Evolutionary conservation across 1,139 yeast species (phyloP).

Genomic region (Geotrichum cucujoidarum): DNA sequence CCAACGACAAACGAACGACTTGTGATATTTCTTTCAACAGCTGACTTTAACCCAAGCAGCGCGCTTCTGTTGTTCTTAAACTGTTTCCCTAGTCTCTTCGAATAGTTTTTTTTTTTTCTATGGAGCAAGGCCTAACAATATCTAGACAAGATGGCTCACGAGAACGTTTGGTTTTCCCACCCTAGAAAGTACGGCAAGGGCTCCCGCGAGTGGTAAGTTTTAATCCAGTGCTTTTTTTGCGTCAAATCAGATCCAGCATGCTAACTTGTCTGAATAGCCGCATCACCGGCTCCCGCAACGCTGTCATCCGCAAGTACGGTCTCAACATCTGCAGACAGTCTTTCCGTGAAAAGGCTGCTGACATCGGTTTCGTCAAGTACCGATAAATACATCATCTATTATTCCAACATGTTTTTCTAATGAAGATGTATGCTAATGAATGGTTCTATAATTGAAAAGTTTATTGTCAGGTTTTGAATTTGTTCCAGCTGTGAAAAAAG

Average conservation of each 20-base stretch:
- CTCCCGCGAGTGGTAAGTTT: slow-evolving; percentile 81
- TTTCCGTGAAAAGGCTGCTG: slow-evolving; percentile 99
- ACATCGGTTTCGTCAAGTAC: slow-evolving; percentile 98
- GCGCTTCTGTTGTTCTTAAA: too few relatives aligned
- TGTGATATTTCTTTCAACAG: background rate
- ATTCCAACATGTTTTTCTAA: background rate
- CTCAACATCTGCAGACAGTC: slow-evolving; percentile 99
- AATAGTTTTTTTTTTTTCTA: too few relatives aligned
- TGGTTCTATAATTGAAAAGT: slow-evolving; percentile 4
- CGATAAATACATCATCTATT: slow-evolving; percentile 56
- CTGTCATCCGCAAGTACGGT: slow-evolving; percentile 99
- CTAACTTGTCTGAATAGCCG: slow-evolving; percentile 44
- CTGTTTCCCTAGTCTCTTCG: too few relatives aligned
- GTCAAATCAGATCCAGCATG: background rate
- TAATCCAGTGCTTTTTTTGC: background rate
- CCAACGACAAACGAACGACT: too few relatives aligned
- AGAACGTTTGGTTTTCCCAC: slow-evolving; percentile 99
- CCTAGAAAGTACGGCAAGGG: slow-evolving; percentile 99
- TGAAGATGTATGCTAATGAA: slow-evolving; percentile 6
- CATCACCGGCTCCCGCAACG: slow-evolving; percentile 97
- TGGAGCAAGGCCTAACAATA: too few relatives aligned
- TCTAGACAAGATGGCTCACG: slow-evolving; percentile 87
- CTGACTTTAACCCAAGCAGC: too few relatives aligned
- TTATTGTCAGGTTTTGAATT: background rate
- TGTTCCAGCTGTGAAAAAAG: too few relatives aligned